Conservation (phyloP, 305 asterid genomes). For the Withania somnifera region DNA sequence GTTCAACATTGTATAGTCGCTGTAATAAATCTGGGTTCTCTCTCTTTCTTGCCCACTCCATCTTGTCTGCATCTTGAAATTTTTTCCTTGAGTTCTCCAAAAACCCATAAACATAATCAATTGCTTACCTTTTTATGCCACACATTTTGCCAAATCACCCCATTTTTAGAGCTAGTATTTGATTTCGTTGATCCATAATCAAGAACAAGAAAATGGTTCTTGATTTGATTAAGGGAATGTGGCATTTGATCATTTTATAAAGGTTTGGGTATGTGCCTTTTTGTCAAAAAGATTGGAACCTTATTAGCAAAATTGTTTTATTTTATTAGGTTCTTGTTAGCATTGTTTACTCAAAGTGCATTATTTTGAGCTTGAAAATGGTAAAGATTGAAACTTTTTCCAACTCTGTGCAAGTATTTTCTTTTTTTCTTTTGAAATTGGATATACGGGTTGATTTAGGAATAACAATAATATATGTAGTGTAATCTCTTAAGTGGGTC, state of each 20-base stretch:
- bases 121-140: conserved; percentile 10
- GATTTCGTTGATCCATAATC: conserved; percentile 36
- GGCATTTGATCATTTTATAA: conserved; percentile 13
- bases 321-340: not conserved
- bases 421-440: not conserved
- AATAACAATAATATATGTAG: no score
- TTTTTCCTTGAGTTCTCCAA: conserved; percentile 22
- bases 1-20: not conserved
- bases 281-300: not conserved
- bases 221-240: conserved; percentile 18
- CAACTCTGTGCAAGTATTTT: not conserved
- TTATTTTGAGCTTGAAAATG: not conserved
- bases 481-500: no score
- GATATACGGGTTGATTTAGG: not conserved
- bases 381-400: no score
- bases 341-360: not conserved
- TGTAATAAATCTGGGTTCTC: conserved; percentile 10
- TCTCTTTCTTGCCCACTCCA: conserved; percentile 1
- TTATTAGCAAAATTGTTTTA: not conserved
- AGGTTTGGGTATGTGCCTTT: conserved; percentile 26
- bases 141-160: not conserved
- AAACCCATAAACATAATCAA: conserved; percentile 25
- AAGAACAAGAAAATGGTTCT: conserved; percentile 11
- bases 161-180: not conserved
- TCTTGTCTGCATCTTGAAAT: conserved; percentile 20